These are phyloP conservation scores for Solanum appendiculatum DNA, from an alignment of 257 asterid genomes.

Conservation along the genomic window DNA sequence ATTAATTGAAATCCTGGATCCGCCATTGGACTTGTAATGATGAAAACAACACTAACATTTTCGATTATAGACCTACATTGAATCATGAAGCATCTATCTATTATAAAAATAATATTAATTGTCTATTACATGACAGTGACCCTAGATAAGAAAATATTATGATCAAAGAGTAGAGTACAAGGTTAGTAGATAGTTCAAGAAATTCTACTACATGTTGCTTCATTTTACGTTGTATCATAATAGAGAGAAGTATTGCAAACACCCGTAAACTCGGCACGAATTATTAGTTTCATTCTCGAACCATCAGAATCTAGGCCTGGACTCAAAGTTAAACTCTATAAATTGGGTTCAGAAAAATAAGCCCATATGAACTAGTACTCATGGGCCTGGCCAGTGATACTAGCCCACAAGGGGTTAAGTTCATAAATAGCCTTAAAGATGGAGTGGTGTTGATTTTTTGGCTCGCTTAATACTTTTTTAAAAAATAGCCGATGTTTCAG, in stretches of 20 bases:
- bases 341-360: background rate
- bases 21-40: too few relatives aligned
- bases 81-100: background rate
- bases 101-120: too few relatives aligned
- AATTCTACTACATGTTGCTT: background rate
- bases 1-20: too few relatives aligned
- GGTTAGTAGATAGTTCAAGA: rapidly evolving
- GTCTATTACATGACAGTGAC: too few relatives aligned
- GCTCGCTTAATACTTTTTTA: background rate
- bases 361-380: background rate
- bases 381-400: background rate
- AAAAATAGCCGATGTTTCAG: too few relatives aligned
- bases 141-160: rapidly evolving
- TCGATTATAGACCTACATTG: background rate
- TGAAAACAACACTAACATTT: background rate
- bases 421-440: too few relatives aligned
- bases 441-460: background rate
- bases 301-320: background rate
- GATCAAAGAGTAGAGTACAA: rapidly evolving
- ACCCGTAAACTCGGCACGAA: too few relatives aligned
- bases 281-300: too few relatives aligned
- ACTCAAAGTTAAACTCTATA: background rate
- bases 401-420: background rate
- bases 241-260: too few relatives aligned
- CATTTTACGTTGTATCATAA: background rate